These are phyloP conservation scores for Skeletonema marinoi DNA, from an alignment of 108 stramenopile genomes.

Conservation along the genomic window DNA sequence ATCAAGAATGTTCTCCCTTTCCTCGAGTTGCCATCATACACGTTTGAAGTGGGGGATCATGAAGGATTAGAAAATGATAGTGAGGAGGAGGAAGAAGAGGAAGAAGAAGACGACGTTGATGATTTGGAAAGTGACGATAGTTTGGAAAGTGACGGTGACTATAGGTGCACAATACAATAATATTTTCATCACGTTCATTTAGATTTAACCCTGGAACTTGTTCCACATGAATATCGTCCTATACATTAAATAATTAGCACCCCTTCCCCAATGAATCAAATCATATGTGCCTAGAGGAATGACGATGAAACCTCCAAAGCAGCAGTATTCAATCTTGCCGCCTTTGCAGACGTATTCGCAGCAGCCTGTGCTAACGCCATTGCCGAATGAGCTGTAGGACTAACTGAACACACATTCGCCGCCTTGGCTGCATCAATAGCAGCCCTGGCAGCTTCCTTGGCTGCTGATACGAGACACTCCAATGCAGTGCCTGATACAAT, in stretches of 20 bases:
- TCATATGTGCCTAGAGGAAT: background rate
- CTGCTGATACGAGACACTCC: background rate
- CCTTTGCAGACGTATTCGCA: background rate
- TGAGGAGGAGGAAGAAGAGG: too few relatives aligned
- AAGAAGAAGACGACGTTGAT: too few relatives aligned
- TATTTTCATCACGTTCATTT: too few relatives aligned
- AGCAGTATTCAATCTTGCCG: conserved; percentile 1
- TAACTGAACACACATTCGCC: background rate
- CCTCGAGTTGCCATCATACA: too few relatives aligned
- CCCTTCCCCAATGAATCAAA: background rate
- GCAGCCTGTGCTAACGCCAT: background rate
- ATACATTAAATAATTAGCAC: background rate
- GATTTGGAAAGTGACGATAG: too few relatives aligned
- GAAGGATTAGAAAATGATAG: too few relatives aligned
- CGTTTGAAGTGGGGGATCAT: too few relatives aligned
- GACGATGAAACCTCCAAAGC: background rate
- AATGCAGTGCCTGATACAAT: background rate
- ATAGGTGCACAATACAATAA: too few relatives aligned
- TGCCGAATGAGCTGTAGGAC: background rate
- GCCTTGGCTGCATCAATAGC: background rate
- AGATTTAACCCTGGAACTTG: too few relatives aligned
- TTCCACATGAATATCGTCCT: too few relatives aligned
- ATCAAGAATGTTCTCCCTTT: too few relatives aligned
- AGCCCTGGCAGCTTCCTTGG: background rate
- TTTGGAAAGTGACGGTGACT: too few relatives aligned